A percentile compares a stretch with the other conserved stretches of the same genome.
phyloP scores from a whole-genome alignment of 2,329 filamentous ascomycete genomes.

The Emergomyces orientalis region DNA sequence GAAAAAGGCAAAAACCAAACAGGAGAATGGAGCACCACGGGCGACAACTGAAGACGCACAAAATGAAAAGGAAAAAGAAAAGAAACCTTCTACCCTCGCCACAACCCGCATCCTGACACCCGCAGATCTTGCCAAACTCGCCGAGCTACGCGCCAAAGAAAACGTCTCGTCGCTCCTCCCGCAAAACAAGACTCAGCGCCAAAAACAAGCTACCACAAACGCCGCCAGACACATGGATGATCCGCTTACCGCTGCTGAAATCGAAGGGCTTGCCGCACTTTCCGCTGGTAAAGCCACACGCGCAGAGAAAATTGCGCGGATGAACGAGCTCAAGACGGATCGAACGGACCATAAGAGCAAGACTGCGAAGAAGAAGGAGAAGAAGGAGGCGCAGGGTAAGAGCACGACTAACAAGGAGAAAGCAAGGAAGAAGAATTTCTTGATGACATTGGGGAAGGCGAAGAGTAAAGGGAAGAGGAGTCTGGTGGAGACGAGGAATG shows the following conservation, averaged over 20 bases:
- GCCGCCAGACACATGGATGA: conserved; percentile 67
- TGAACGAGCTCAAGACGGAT: conserved; percentile 70
- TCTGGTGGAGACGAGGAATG: conserved; percentile 72
- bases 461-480: conserved; percentile 93
- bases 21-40: conserved; percentile 22
- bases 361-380: conserved; percentile 71
- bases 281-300: conserved; percentile 68
- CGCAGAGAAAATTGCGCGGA: conserved; percentile 77
- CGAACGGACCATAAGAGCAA: conserved; percentile 76
- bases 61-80: conserved; percentile 31
- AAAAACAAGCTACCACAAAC: conserved; percentile 37
- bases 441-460: conserved; percentile 96
- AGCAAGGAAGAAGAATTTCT: conserved; percentile 91
- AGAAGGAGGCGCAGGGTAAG: conserved; percentile 84
- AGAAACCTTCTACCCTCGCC: conserved; percentile 58
- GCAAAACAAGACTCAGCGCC: conserved; percentile 32
- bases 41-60: conserved; percentile 28
- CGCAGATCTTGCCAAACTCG: conserved; percentile 88
- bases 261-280: conserved; percentile 73
- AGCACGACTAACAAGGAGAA: conserved; percentile 97
- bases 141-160: conserved; percentile 70
- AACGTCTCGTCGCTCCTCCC: conserved; percentile 56
- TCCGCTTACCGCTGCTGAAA: conserved; percentile 79
- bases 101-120: conserved; percentile 91
- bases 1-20: conserved; percentile 53